Percentiles rank a stretch among this genome's conserved stretches.
Evolutionary conservation across 2,329 filamentous ascomycete genomes (phyloP).

Genomic region (Cadophora malorum): DNA sequence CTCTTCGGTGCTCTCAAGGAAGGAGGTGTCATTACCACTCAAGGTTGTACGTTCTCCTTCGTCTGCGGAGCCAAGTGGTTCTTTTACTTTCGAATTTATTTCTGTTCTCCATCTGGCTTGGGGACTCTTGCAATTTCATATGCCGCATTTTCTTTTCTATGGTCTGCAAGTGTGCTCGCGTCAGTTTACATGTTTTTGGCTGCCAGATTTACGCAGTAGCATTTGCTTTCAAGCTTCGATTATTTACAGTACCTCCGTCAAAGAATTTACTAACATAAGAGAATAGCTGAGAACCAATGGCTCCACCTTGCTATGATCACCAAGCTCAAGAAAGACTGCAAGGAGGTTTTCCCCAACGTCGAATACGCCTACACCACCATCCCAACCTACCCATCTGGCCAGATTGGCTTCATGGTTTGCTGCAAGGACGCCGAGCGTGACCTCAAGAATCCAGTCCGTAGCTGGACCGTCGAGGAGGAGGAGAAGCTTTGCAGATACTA

Average conservation of each 20-base stretch:
- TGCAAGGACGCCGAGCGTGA: constrained; percentile 88
- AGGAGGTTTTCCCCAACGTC: constrained; percentile 94
- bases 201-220: not conserved
- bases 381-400: constrained; percentile 96
- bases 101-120: constrained; percentile 17
- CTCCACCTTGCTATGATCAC: constrained; percentile 93
- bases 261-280: constrained; percentile 25
- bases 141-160: not conserved
- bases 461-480: constrained; percentile 87
- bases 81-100: constrained; percentile 22
- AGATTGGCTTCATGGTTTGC: constrained; percentile 99
- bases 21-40: constrained; percentile 97
- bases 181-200: not conserved
- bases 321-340: constrained; percentile 95
- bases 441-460: constrained; percentile 83
- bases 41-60: constrained; percentile 98
- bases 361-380: constrained; percentile 99
- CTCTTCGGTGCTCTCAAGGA: constrained; percentile 88
- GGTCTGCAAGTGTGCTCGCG: not conserved
- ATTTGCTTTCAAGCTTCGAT: not conserved
- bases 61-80: constrained; percentile 37
- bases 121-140: not conserved
- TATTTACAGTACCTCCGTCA: not conserved
- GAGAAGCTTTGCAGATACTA: constrained; percentile 95
- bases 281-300: constrained; percentile 96